phyloP scores from a whole-genome alignment of 306 rosid genomes.

The Cicer arietinum region DNA sequence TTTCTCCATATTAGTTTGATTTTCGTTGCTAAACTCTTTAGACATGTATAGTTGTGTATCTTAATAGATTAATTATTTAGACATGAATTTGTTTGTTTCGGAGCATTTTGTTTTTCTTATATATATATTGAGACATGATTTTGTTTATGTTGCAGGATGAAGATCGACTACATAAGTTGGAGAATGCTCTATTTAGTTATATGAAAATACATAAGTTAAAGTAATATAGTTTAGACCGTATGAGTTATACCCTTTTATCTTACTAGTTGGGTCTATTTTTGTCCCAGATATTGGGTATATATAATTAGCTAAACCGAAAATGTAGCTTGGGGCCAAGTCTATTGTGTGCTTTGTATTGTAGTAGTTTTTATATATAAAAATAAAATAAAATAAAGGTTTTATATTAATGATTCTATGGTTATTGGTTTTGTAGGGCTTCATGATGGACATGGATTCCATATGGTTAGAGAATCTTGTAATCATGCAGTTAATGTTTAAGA shows the following conservation, averaged over 20 bases:
- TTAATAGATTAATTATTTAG: no score
- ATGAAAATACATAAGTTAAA: slow-evolving; percentile 15
- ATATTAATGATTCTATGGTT: not conserved
- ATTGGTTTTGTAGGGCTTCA: not conserved
- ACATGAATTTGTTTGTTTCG: no score
- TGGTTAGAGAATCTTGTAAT: no score
- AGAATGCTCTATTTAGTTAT: slow-evolving; percentile 9
- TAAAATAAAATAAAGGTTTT: not conserved
- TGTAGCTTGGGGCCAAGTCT: slow-evolving; percentile 19
- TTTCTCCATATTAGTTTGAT: no score
- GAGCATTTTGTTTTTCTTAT: no score
- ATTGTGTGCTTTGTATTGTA: not conserved
- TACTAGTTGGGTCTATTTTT: slow-evolving; percentile 39
- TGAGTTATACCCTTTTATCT: slow-evolving; percentile 10
- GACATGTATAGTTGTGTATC: no score
- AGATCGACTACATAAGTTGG: not conserved
- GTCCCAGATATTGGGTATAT: slow-evolving; percentile 21
- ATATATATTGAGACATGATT: not conserved
- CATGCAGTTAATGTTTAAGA: no score
- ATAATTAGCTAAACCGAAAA: not conserved
- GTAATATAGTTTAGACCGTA: not conserved
- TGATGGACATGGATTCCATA: no score
- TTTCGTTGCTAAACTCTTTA: no score
- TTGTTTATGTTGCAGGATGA: slow-evolving; percentile 38
- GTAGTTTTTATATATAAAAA: not conserved